A percentile compares a stretch with the other conserved stretches of the same genome.
Conservation (phyloP, 805 yeast species). For the Wickerhamomyces tratensis region DNA sequence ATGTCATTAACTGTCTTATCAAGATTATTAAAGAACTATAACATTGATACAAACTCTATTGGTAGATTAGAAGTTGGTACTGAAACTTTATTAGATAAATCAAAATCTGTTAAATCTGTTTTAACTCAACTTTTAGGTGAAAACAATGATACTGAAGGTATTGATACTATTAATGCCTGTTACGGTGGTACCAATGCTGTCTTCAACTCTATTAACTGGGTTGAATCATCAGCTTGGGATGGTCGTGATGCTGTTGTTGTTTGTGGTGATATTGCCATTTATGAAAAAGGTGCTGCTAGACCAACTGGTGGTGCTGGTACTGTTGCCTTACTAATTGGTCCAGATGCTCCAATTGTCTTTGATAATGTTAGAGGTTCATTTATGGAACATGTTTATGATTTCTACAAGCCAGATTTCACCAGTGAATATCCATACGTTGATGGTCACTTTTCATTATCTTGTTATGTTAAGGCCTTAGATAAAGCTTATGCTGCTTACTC, state of each 20-base stretch:
- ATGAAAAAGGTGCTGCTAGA: slow-evolving; percentile 95
- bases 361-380: slow-evolving; percentile 83
- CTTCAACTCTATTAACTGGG: slow-evolving; percentile 90
- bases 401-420: slow-evolving; percentile 95
- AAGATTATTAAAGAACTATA: slow-evolving; percentile 68
- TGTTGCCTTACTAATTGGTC: slow-evolving; percentile 90
- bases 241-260: slow-evolving; percentile 97
- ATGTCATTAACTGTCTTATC: slow-evolving; percentile 83
- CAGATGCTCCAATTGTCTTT: slow-evolving; percentile 94
- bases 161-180: slow-evolving; percentile 94
- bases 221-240: slow-evolving; percentile 95
- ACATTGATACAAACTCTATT: slow-evolving; percentile 68
- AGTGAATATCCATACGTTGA: slow-evolving; percentile 96
- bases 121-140: slow-evolving; percentile 88
- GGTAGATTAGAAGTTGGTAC: slow-evolving; percentile 99
- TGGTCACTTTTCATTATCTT: slow-evolving; percentile 89
- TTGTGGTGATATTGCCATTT: slow-evolving; percentile 96
- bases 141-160: slow-evolving; percentile 88
- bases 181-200: slow-evolving; percentile 97
- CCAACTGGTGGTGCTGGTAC: slow-evolving; percentile 99
- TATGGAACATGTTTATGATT: slow-evolving; percentile 97
- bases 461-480: slow-evolving; percentile 93
- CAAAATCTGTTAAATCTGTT: slow-evolving; percentile 93
- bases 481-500: slow-evolving; percentile 76
- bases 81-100: slow-evolving; percentile 92